Conservation (phyloP, 1,284 basidiomycete genomes). For the Wallemia ichthyophaga region DNA sequence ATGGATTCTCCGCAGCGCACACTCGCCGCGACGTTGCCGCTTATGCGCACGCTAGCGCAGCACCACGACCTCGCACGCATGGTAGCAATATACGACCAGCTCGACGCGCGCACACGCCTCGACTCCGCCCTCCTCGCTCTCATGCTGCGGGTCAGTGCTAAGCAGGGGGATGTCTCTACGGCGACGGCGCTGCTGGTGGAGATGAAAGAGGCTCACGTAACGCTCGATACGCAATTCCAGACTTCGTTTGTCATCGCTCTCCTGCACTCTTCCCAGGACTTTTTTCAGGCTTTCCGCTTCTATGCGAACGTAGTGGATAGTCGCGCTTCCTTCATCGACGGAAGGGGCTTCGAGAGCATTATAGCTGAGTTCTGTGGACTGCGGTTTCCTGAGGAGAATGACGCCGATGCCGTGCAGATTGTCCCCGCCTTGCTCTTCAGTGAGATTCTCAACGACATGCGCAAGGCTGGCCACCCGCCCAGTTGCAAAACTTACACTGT, state of each 20-base stretch:
- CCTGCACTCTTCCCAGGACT: not conserved
- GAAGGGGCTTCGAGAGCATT: slow-evolving; percentile 28
- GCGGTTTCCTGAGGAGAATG: slow-evolving; percentile 18
- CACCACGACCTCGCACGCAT: no score
- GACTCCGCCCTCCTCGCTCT: not conserved
- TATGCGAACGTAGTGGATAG: slow-evolving; percentile 6
- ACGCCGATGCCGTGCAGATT: slow-evolving; percentile 15
- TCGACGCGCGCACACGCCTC: not conserved
- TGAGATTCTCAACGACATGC: slow-evolving; percentile 59
- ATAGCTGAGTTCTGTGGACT: slow-evolving; percentile 31
- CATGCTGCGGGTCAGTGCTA: not conserved
- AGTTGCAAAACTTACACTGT: slow-evolving; percentile 36
- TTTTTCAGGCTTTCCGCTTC: not conserved
- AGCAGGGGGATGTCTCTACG: not conserved
- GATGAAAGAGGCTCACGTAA: not conserved
- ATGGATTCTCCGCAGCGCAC: not conserved
- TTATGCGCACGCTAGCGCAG: not conserved
- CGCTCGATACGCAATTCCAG: not conserved
- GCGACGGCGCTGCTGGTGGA: not conserved
- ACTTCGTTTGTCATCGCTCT: not conserved
- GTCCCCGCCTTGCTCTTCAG: slow-evolving; percentile 37
- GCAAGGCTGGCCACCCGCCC: slow-evolving; percentile 27
- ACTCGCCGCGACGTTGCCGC: not conserved
- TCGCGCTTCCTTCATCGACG: slow-evolving; percentile 18
- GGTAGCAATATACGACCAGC: not conserved